Evolutionary conservation across 1,284 basidiomycete species (phyloP).

Genomic region (Mycosarcoma mackinlayi): DNA sequence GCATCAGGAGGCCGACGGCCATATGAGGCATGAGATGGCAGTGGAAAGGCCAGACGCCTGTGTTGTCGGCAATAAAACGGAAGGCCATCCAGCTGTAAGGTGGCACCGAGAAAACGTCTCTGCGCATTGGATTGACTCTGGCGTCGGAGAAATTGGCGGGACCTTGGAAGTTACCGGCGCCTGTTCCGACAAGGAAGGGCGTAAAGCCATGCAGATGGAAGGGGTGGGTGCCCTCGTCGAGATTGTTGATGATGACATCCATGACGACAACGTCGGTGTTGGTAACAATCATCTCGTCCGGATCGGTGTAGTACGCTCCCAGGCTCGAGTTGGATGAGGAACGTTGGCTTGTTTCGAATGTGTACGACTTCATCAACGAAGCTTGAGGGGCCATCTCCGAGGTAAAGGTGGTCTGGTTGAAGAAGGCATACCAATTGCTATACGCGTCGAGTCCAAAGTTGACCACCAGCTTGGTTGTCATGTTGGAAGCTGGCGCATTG

Average conservation of each 20-base stretch:
- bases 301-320: constrained; percentile 30
- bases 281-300: constrained; percentile 42
- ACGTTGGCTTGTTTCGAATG: constrained; percentile 29
- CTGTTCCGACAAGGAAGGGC: constrained; percentile 65
- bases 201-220: constrained; percentile 69
- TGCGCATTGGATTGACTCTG: constrained; percentile 46
- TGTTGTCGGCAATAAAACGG: constrained; percentile 56
- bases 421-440: constrained; percentile 47
- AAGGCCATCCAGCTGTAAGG: constrained; percentile 54
- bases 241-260: constrained; percentile 66
- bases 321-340: constrained; percentile 27
- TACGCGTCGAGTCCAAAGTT: constrained; percentile 43
- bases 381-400: constrained; percentile 36
- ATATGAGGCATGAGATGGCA: constrained; percentile 55
- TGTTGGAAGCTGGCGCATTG: constrained; percentile 40
- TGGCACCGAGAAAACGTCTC: constrained; percentile 55
- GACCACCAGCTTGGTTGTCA: constrained; percentile 42
- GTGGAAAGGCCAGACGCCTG: constrained; percentile 59
- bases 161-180: constrained; percentile 58
- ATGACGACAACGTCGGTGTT: constrained; percentile 54
- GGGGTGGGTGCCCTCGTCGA: constrained; percentile 71
- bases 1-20: constrained; percentile 51
- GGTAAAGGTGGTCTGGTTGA: constrained; percentile 52
- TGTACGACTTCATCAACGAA: constrained; percentile 31
- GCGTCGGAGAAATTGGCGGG: constrained; percentile 32